Evolutionary conservation across 2,329 filamentous ascomycete species (phyloP).

Genomic region (Colletotrichum sp.): DNA sequence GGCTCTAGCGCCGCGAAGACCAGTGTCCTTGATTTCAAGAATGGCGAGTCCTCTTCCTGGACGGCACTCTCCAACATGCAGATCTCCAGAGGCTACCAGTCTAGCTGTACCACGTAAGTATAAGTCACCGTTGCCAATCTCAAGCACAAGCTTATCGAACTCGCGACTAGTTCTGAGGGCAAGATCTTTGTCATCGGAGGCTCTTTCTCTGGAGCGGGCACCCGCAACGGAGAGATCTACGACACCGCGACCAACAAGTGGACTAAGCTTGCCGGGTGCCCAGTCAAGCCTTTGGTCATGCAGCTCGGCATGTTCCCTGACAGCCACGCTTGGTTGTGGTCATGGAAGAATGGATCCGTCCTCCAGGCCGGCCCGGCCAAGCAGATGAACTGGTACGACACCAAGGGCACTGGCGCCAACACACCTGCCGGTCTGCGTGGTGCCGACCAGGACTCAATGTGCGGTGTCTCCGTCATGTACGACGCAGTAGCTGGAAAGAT

Average conservation of each 20-base stretch:
- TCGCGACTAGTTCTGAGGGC: conserved; percentile 47
- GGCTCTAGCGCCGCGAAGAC: conserved; percentile 53
- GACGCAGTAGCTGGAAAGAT: conserved; percentile 64
- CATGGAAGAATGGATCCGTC: conserved; percentile 49
- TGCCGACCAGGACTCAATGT: conserved; percentile 53
- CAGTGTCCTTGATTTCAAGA: conserved; percentile 45
- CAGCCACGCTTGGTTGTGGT: conserved; percentile 33
- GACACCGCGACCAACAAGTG: conserved; percentile 48
- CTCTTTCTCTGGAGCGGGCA: conserved; percentile 49
- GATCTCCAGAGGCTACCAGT: conserved; percentile 56
- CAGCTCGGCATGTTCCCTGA: conserved; percentile 52
- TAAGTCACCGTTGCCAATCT: accelerated
- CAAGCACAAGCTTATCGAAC: neutral
- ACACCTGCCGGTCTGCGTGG: conserved; percentile 48
- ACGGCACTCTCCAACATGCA: conserved; percentile 43
- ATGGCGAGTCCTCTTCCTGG: conserved; percentile 39
- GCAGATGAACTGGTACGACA: conserved; percentile 62
- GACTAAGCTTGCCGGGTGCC: conserved; percentile 45
- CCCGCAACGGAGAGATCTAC: conserved; percentile 61
- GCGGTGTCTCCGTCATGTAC: conserved; percentile 61
- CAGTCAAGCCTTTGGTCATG: conserved; percentile 55
- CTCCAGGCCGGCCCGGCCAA: conserved; percentile 61
- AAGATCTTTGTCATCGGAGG: conserved; percentile 63
- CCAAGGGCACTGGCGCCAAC: conserved; percentile 42
- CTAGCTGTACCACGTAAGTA: conserved; percentile 41